Percentiles rank a stretch among this genome's conserved stretches.
phyloP scores from a whole-genome alignment of 2,329 filamentous ascomycete species.

The Alternaria brassicicola region DNA sequence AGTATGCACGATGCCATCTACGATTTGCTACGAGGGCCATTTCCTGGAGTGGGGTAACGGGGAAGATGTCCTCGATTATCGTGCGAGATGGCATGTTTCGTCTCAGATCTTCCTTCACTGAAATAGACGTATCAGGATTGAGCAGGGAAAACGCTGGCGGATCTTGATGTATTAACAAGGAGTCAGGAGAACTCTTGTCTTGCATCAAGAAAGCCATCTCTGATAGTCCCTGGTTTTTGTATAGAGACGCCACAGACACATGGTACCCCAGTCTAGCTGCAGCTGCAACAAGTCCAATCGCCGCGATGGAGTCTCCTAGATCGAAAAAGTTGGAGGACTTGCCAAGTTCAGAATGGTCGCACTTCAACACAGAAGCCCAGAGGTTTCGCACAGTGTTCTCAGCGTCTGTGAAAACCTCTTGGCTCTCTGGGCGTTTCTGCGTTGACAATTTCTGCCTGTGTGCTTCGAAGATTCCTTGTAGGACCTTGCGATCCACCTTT shows the following conservation, averaged over 20 bases:
- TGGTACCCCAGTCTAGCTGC: not conserved
- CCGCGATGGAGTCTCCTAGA: not conserved
- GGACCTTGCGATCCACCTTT: not conserved
- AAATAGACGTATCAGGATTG: not conserved
- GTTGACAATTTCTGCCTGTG: not conserved
- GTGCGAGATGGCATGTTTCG: not conserved
- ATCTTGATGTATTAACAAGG: not conserved
- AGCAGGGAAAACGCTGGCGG: not conserved
- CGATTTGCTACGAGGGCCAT: not conserved
- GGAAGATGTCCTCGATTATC: not conserved
- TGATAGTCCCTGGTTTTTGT: not conserved
- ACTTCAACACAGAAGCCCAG: not conserved
- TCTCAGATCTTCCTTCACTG: not conserved
- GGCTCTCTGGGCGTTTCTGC: not conserved
- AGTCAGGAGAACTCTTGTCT: not conserved
- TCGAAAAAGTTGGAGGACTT: not conserved
- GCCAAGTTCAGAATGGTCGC: not conserved
- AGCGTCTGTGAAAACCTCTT: not conserved
- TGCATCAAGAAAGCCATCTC: not conserved
- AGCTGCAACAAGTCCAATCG: not conserved
- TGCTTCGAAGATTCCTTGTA: not conserved
- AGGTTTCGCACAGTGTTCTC: not conserved
- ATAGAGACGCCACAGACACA: not conserved
- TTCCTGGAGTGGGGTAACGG: not conserved
- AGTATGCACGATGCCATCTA: not conserved